phyloP scores from a whole-genome alignment of 305 asterid genomes.

The Lippia alba region DNA sequence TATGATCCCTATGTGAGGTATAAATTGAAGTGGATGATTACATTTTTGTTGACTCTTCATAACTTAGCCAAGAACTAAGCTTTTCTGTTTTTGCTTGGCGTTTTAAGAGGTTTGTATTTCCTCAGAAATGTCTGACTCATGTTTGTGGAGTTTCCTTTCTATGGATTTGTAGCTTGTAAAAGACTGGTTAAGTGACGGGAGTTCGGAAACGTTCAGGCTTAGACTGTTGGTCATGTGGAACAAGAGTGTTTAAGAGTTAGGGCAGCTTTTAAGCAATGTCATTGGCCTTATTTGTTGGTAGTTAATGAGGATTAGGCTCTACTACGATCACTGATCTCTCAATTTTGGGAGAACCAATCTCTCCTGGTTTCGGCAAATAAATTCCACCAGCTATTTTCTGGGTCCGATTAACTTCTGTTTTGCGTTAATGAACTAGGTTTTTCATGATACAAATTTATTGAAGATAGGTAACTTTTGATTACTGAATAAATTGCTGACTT shows the following conservation, averaged over 20 bases:
- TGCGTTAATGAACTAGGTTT: not conserved
- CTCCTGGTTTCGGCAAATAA: no score
- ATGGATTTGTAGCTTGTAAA: not conserved
- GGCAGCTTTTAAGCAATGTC: not conserved
- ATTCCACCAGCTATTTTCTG: not conserved
- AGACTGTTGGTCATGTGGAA: not conserved
- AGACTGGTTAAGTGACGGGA: not conserved
- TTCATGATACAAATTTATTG: not conserved
- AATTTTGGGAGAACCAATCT: no score
- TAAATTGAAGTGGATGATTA: not conserved
- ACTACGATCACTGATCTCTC: not conserved
- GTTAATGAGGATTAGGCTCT: not conserved
- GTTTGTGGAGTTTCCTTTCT: not conserved
- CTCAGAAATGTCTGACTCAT: not conserved
- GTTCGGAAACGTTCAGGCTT: not conserved
- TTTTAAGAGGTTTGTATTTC: not conserved
- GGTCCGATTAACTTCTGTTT: not conserved
- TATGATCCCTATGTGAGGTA: not conserved
- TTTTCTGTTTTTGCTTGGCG: not conserved
- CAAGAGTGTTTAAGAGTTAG: not conserved
- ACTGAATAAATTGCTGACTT: not conserved
- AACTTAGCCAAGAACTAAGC: not conserved
- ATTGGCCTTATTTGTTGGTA: not conserved
- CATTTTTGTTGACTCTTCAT: not conserved
- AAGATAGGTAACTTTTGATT: not conserved